Percentiles rank a stretch among this genome's conserved stretches.
phyloP scores from a whole-genome alignment of 2,329 filamentous ascomycete species.

The Thielaviopsis cerberus region DNA sequence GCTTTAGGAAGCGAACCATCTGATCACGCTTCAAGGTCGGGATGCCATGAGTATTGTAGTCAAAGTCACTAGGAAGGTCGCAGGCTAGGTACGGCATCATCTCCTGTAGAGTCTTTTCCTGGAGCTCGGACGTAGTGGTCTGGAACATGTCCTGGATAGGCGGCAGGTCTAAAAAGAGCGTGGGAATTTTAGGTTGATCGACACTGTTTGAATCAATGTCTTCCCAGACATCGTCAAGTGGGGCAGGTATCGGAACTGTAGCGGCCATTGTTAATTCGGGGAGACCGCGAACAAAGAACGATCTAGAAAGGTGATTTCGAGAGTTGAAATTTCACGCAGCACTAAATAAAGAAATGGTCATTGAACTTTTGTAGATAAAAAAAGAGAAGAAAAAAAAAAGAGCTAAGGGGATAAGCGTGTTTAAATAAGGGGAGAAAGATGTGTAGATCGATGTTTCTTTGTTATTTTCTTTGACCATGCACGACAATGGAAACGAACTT shows the following conservation, averaged over 20 bases:
- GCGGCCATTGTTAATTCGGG: neutral
- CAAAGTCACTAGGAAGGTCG: conserved; percentile 23
- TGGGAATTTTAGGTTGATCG: conserved; percentile 23
- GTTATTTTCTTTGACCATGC: no score
- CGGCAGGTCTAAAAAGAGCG: conserved; percentile 39
- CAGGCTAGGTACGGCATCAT: conserved; percentile 49
- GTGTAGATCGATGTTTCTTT: no score
- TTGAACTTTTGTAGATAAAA: no score
- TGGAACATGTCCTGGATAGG: conserved; percentile 45
- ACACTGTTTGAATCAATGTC: conserved; percentile 7
- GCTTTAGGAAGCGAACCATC: conserved; percentile 44
- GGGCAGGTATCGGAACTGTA: neutral
- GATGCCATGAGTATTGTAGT: conserved; percentile 53
- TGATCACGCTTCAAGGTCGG: conserved; percentile 49
- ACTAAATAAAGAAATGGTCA: no score
- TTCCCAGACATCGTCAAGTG: conserved; percentile 5
- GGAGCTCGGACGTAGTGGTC: conserved; percentile 49
- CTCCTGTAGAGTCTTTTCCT: conserved; percentile 48
- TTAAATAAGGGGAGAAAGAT: no score
- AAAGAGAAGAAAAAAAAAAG: no score
- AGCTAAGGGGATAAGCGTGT: no score
- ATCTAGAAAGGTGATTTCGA: no score
- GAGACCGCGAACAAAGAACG: no score
- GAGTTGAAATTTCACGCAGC: no score
- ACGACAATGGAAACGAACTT: no score